Evolutionary conservation across 805 yeast genomes (phyloP).

Genomic region (Starmerella vaccinii): DNA sequence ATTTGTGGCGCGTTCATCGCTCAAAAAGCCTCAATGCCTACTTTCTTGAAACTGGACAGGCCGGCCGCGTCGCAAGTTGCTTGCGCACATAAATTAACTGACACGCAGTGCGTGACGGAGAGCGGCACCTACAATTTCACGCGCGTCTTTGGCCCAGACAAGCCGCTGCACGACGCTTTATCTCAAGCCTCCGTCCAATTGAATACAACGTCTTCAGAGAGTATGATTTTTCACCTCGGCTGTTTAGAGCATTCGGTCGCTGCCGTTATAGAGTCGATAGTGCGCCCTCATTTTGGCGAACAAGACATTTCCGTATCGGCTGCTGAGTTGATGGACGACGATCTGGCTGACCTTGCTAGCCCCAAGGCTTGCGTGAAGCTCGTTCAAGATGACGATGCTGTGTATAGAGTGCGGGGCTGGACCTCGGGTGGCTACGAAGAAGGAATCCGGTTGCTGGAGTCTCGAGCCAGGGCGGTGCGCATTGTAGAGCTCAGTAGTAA

Average conservation of each 20-base stretch:
- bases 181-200: not conserved
- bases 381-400: not conserved
- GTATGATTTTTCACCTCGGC: not conserved
- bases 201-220: not conserved
- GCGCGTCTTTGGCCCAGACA: not conserved
- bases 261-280: not conserved
- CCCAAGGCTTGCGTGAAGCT: not conserved
- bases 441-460: not conserved
- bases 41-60: not conserved
- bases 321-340: not conserved
- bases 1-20: not conserved
- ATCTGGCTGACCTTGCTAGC: not conserved
- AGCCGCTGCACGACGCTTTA: not conserved
- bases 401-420: not conserved
- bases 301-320: not conserved
- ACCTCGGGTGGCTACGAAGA: not conserved
- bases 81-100: not conserved
- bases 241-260: not conserved
- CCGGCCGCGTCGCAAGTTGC: not conserved
- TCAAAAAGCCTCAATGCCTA: not conserved
- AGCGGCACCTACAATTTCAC: conserved; percentile 1
- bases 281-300: not conserved
- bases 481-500: not conserved
- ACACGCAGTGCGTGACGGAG: conserved; percentile 1
- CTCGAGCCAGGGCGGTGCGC: not conserved